These are phyloP conservation scores for Rhazya stricta DNA, from an alignment of 257 asterid species.

Conservation along the genomic window DNA sequence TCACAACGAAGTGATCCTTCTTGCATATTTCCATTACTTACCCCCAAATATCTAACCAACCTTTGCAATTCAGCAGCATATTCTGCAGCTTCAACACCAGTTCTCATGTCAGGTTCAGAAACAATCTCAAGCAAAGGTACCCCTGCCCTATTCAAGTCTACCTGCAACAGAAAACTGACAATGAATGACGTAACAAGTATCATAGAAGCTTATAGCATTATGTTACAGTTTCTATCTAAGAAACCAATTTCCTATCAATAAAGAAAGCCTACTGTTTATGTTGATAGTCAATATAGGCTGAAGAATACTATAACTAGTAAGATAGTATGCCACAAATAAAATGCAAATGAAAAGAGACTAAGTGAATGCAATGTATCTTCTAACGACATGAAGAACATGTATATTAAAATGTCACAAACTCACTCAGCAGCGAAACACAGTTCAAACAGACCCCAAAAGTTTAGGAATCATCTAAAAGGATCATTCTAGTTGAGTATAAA, in stretches of 20 bases:
- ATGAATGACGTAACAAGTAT: not conserved
- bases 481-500: not conserved
- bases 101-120: constrained; percentile 98
- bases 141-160: constrained; percentile 97
- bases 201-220: not conserved
- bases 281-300: not conserved
- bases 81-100: constrained; percentile 95
- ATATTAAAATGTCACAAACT: constrained; percentile 8
- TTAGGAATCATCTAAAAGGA: not conserved
- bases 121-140: constrained; percentile 97
- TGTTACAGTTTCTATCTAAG: not conserved
- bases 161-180: constrained; percentile 39
- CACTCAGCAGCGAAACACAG: not conserved
- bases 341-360: not conserved
- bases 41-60: constrained; percentile 89
- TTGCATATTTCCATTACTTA: constrained; percentile 93
- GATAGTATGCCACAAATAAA: not conserved
- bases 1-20: constrained; percentile 99
- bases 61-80: constrained; percentile 96
- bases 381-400: not conserved
- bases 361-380: not conserved
- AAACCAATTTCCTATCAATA: not conserved
- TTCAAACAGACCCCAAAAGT: not conserved
- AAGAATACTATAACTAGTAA: not conserved
- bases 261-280: not conserved